Evolutionary conservation across 768 basidiomycete species (phyloP).

Genomic region (Termitomyces sp.): DNA sequence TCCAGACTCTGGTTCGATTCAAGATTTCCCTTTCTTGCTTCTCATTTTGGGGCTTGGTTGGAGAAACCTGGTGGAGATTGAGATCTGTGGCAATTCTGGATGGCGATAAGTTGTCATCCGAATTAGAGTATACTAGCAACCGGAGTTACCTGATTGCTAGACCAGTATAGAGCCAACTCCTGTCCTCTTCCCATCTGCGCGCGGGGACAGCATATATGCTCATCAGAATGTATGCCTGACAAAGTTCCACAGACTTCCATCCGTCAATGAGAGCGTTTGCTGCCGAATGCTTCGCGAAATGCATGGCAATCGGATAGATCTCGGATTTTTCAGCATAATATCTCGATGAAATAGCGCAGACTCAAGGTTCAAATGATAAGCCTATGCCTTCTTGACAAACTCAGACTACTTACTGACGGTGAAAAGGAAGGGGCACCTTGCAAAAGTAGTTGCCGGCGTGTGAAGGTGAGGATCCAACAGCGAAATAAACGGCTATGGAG

Average conservation of each 20-base stretch:
- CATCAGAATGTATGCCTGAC: conserved; percentile 90
- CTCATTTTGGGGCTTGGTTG: conserved; percentile 62
- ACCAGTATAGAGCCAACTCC: conserved; percentile 87
- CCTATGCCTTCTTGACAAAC: neutral
- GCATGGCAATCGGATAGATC: conserved; percentile 86
- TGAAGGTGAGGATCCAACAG: conserved; percentile 80
- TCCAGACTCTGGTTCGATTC: conserved; percentile 85
- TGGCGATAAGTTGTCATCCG: neutral
- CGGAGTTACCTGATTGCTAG: conserved; percentile 66
- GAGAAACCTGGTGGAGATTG: conserved; percentile 71
- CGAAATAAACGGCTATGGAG: conserved; percentile 58
- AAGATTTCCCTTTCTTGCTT: conserved; percentile 77
- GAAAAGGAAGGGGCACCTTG: conserved; percentile 86
- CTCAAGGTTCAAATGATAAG: conserved; percentile 26
- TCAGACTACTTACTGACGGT: conserved; percentile 63
- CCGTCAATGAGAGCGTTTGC: conserved; percentile 78
- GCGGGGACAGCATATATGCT: conserved; percentile 79
- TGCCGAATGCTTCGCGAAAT: conserved; percentile 80
- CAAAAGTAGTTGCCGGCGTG: conserved; percentile 73
- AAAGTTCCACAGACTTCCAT: conserved; percentile 83
- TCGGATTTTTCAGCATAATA: conserved; percentile 78
- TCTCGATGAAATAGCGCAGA: conserved; percentile 84
- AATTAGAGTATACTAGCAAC: conserved; percentile 1
- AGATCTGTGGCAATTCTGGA: conserved; percentile 82
- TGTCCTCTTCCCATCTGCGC: conserved; percentile 84